These are phyloP conservation scores for Hemisphaericaspora xylofermentans DNA, from an alignment of 1,139 yeast genomes.

Conservation along the genomic window DNA sequence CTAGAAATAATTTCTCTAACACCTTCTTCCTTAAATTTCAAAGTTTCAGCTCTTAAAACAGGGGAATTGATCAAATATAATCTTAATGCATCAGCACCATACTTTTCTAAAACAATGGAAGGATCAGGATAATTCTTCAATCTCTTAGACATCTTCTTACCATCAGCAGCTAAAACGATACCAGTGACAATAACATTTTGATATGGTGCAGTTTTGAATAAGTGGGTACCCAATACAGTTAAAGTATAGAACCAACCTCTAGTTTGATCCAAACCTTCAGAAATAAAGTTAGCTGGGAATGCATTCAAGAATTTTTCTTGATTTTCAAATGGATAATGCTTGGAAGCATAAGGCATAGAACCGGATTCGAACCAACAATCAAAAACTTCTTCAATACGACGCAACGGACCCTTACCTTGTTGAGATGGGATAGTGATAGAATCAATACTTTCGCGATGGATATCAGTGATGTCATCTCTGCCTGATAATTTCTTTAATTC, in stretches of 20 bases:
- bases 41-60: constrained; percentile 92
- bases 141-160: constrained; percentile 98
- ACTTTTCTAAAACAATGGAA: constrained; percentile 69
- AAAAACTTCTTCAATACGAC: constrained; percentile 94
- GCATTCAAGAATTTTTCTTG: constrained; percentile 69
- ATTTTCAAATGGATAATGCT: constrained; percentile 94
- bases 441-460: constrained; percentile 93
- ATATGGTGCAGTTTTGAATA: constrained; percentile 90
- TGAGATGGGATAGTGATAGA: constrained; percentile 91
- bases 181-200: constrained; percentile 95
- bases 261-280: constrained; percentile 99
- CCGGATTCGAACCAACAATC: constrained; percentile 99
- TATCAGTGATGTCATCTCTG: constrained; percentile 72
- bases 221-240: constrained; percentile 92
- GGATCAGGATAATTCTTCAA: constrained; percentile 98
- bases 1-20: constrained; percentile 96
- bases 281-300: constrained; percentile 96
- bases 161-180: constrained; percentile 95
- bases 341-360: constrained; percentile 97
- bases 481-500: constrained; percentile 87
- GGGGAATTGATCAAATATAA: constrained; percentile 96
- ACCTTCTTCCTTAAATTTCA: constrained; percentile 97
- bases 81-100: constrained; percentile 98
- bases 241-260: constrained; percentile 99
- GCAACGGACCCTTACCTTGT: constrained; percentile 81